Conservation (phyloP, 2,329 filamentous ascomycete genomes). For the Massarina eburnea region DNA sequence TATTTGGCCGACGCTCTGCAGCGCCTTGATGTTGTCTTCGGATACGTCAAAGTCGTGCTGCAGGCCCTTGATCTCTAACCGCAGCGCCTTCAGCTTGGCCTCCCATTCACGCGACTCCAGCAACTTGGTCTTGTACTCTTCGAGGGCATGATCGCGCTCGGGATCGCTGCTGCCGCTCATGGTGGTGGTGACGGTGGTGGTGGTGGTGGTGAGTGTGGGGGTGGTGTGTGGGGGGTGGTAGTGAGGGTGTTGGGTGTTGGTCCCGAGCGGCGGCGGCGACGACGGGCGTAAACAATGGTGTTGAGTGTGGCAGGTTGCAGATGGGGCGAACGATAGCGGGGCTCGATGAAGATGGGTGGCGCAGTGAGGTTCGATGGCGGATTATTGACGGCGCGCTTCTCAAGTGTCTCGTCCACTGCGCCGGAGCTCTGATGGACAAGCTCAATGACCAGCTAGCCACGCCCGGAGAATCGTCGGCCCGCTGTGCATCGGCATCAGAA, state of each 20-base stretch:
- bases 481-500: constrained; percentile 26
- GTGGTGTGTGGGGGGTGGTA: neutral
- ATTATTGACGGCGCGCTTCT: too few relatives aligned
- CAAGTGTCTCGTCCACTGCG: too few relatives aligned
- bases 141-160: constrained; percentile 55
- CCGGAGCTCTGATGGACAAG: constrained; percentile 25
- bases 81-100: constrained; percentile 90
- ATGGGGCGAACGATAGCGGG: neutral
- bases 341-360: too few relatives aligned
- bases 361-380: too few relatives aligned
- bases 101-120: constrained; percentile 98
- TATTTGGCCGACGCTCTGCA: constrained; percentile 98
- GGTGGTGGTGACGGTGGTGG: too few relatives aligned
- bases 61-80: constrained; percentile 92
- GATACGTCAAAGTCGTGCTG: constrained; percentile 96
- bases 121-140: constrained; percentile 56
- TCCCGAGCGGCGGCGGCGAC: constrained; percentile 11
- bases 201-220: constrained; percentile 2
- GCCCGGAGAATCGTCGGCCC: constrained; percentile 19
- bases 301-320: constrained; percentile 4
- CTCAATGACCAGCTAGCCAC: constrained; percentile 9
- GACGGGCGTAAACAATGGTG: constrained; percentile 21
- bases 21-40: constrained; percentile 98
- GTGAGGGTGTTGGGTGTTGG: constrained; percentile 18
- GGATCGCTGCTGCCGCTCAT: constrained; percentile 48